Base-by-base conservation (phyloP, 1,284 basidiomycete genomes). In the Ceraceosorus guamensis region DNA sequence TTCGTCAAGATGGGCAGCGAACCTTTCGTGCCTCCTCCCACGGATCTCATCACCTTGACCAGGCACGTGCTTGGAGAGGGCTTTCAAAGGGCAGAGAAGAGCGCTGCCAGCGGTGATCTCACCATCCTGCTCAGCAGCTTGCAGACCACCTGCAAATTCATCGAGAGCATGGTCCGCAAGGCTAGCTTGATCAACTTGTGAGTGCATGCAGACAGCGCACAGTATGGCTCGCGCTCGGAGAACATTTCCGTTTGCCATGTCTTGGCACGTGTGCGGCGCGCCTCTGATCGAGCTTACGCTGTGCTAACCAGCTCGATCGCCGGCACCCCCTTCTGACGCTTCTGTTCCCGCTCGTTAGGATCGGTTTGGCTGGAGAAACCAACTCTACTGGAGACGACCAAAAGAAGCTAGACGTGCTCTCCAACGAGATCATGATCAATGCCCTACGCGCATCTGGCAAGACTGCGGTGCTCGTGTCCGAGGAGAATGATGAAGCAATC, bases 341-440 rank as follows among this genome's bases (percentile, higher is more conserved):
- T 24, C 24, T 24, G 24, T 24, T 24, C 24, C 24, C 24, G 24
- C 24, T 24, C 24, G 24, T 24, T 69, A 91, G 90, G 31, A 87
- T 98, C 68, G 95, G 95, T 37, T 82, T 92, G 18, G 95, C 95
- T 10, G 95, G 95, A 18, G 89, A 92, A 73, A 88, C 87, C 48
- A 99, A 98, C 76, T 88, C 95, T 11, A 91, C 95, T 78, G 95
- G 95, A 50, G 95, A 98, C 78, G 95, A 97, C 77, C 95, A 99
- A 82, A 99, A 99, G 83, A 99, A 99, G 80, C 83, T 99, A 56
- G 93, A 97, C 76, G 87, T 97, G 18, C 82, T 98, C 52, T 89
- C 91, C 24, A 98, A 99, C 79, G 92, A 99, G 77, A 98, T 98
- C 82, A 98, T 99, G 95, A 84, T 98, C 77, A 98, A 97, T 60